Percentiles rank a stretch among this genome's conserved stretches.
Conservation (phyloP, 163 green algal species). For the Scenedesmus sp. region DNA sequence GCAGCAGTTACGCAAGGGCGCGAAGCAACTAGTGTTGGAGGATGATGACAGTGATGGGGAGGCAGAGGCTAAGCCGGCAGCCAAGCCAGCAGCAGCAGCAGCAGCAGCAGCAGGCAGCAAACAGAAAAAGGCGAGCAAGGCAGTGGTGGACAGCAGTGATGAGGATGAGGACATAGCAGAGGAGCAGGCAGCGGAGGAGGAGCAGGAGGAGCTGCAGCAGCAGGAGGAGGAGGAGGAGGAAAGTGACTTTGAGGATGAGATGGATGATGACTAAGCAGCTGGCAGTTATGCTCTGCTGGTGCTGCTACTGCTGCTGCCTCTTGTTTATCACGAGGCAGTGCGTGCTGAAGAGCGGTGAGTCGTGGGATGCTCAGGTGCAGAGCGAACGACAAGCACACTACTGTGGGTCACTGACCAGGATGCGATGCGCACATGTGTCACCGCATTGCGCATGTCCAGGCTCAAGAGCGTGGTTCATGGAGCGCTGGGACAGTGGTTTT, state of each 20-base stretch:
- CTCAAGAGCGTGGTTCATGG: too few species aligned
- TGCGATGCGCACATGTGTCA: background rate
- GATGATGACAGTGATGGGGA: slow-evolving; percentile 29
- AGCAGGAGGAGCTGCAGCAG: background rate
- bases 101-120: too few species aligned
- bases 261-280: slow-evolving; percentile 40
- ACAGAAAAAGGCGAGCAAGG: slow-evolving; percentile 23
- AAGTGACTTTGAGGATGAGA: slow-evolving; percentile 32
- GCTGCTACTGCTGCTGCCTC: too few species aligned
- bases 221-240: slow-evolving; percentile 11
- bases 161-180: slow-evolving; percentile 9
- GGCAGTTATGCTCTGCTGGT: background rate
- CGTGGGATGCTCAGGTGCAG: background rate
- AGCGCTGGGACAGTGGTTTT: too few species aligned
- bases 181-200: slow-evolving; percentile 42
- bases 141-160: slow-evolving; percentile 17
- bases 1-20: background rate
- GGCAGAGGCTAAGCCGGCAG: background rate
- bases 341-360: background rate
- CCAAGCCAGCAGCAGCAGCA: slow-evolving; percentile 11
- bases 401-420: background rate
- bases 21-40: slow-evolving; percentile 1
- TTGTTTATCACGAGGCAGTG: too few species aligned
- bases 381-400: background rate
- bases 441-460: too few species aligned